Percentiles rank a stretch among this genome's conserved stretches.
These are phyloP conservation scores for Kandelia obovata DNA, from an alignment of 345 rosid species.

Conservation along the genomic window DNA sequence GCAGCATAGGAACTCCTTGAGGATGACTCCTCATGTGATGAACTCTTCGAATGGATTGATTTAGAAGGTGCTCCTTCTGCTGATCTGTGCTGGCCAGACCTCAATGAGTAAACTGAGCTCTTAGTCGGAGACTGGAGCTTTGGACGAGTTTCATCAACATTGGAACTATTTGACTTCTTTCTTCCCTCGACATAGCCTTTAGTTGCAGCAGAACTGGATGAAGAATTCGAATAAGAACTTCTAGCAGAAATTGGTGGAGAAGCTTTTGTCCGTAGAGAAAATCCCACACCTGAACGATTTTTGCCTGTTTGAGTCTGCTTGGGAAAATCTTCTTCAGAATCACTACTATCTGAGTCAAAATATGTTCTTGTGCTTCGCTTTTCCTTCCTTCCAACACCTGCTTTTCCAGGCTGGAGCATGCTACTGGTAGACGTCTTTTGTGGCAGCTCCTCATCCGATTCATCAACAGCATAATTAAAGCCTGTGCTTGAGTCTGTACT, in stretches of 20 bases:
- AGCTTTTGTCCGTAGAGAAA: constrained; percentile 64
- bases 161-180: constrained; percentile 19
- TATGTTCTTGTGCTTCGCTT: constrained; percentile 34
- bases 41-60: constrained; percentile 1
- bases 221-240: constrained; percentile 26
- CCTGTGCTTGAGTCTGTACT: constrained; percentile 26
- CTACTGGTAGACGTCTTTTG: constrained; percentile 23
- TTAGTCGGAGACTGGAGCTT: constrained; percentile 13
- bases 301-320: constrained; percentile 31
- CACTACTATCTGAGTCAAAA: constrained; percentile 36
- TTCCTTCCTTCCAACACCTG: constrained; percentile 22
- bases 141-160: constrained; percentile 15
- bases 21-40: constrained; percentile 4
- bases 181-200: constrained; percentile 15
- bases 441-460: constrained; percentile 29
- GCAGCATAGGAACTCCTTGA: constrained; percentile 16
- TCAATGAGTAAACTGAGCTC: constrained; percentile 17
- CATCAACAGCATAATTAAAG: constrained; percentile 35
- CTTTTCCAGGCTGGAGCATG: constrained; percentile 17
- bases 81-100: constrained; percentile 4
- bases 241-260: constrained; percentile 18
- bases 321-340: constrained; percentile 35
- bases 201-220: constrained; percentile 16
- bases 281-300: constrained; percentile 23
- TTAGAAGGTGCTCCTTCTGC: constrained; percentile 23